These are phyloP conservation scores for Trametes coccinea DNA, from an alignment of 768 basidiomycete genomes.

Conservation along the genomic window DNA sequence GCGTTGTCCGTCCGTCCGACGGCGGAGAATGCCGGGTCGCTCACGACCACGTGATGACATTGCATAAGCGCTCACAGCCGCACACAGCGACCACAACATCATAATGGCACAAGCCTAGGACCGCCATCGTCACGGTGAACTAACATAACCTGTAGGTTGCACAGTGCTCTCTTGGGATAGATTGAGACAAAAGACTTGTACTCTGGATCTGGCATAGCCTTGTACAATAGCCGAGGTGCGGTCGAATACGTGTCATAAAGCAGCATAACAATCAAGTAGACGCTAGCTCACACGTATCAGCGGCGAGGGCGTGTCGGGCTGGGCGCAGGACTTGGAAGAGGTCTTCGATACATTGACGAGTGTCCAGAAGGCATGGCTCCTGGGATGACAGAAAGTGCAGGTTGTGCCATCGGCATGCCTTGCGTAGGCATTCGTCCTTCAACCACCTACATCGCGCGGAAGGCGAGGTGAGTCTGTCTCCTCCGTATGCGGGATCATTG, in stretches of 20 bases:
- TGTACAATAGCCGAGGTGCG: background rate
- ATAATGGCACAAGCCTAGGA: no score
- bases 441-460: background rate
- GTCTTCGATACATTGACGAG: conserved; percentile 9
- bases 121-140: no score
- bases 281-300: no score
- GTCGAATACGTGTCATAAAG: background rate
- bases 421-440: conserved; percentile 5
- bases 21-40: conserved; percentile 24
- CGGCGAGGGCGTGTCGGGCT: conserved; percentile 6
- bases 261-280: no score
- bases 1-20: conserved; percentile 18
- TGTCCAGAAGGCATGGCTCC: background rate
- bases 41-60: conserved; percentile 15
- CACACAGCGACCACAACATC: no score
- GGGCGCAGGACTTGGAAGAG: conserved; percentile 20
- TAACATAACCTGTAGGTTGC: no score
- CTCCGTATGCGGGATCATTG: background rate
- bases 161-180: no score
- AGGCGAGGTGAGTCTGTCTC: background rate
- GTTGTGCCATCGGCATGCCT: background rate
- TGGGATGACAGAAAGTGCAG: background rate
- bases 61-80: no score
- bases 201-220: no score
- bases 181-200: no score